These are phyloP conservation scores for Takashimella koratensis DNA, from an alignment of 1,284 basidiomycete genomes.

Conservation along the genomic window DNA sequence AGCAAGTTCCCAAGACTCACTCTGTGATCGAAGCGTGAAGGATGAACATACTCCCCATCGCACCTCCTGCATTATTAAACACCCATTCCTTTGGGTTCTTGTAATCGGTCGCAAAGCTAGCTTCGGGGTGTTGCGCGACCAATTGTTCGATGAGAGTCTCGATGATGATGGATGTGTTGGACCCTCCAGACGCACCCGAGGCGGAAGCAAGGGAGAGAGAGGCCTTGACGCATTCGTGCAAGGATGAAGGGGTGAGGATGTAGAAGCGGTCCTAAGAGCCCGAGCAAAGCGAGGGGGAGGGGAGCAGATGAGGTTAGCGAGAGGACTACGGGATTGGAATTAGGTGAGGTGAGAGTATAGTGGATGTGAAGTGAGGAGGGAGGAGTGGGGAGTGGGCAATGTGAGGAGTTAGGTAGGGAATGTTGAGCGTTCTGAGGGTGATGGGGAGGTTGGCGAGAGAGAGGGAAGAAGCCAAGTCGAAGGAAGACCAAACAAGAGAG, in stretches of 20 bases:
- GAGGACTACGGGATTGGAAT: no score
- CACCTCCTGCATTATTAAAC: slow-evolving; percentile 96
- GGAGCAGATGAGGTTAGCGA: no score
- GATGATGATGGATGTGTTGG: slow-evolving; percentile 58
- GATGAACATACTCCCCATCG: slow-evolving; percentile 95
- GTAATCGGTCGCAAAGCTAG: slow-evolving; percentile 61
- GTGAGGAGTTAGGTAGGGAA: no score
- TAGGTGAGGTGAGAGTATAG: no score
- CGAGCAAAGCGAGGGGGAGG: neutral
- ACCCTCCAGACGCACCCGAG: slow-evolving; percentile 9
- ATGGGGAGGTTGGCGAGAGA: no score
- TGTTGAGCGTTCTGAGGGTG: no score
- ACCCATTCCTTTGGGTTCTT: slow-evolving; percentile 72
- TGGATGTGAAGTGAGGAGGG: no score
- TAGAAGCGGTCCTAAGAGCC: neutral
- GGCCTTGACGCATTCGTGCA: slow-evolving; percentile 19
- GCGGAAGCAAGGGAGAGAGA: slow-evolving; percentile 58
- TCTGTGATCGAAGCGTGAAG: slow-evolving; percentile 92
- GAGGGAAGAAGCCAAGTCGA: no score
- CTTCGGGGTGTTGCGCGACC: slow-evolving; percentile 59
- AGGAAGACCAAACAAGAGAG: no score
- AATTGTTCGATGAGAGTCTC: slow-evolving; percentile 68
- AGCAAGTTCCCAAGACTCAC: slow-evolving; percentile 70
- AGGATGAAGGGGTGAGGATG: neutral
- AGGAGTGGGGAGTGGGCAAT: no score